A percentile compares a stretch with the other conserved stretches of the same genome.
Evolutionary conservation across 1,284 basidiomycete genomes (phyloP).

Genomic region (Omphalotus olearius): DNA sequence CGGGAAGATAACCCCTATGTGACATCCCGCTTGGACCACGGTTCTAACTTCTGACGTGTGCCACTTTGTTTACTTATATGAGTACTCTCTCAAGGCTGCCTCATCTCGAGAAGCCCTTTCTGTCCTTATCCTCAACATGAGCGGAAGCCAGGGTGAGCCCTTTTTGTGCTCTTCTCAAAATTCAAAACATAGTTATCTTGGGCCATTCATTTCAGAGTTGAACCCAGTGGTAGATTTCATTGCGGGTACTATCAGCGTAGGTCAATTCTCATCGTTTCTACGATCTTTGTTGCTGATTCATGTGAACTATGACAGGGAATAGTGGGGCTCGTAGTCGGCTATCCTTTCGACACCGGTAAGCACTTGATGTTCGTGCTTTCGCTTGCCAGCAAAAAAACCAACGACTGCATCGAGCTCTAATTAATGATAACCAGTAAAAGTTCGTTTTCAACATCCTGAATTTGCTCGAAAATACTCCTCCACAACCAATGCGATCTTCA

Average conservation of each 20-base stretch:
- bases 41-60: too few species aligned
- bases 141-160: slow-evolving; percentile 1
- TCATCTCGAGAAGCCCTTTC: too few species aligned
- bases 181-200: not conserved
- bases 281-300: not conserved
- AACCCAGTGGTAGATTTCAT: slow-evolving; percentile 61
- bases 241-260: slow-evolving; percentile 67
- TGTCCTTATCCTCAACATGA: not conserved
- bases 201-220: slow-evolving; percentile 20
- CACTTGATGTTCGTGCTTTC: slow-evolving; percentile 1
- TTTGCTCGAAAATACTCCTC: slow-evolving; percentile 53
- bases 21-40: too few species aligned
- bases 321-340: slow-evolving; percentile 59
- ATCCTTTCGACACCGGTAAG: slow-evolving; percentile 72
- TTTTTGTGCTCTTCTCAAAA: not conserved
- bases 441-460: slow-evolving; percentile 65
- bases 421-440: slow-evolving; percentile 52
- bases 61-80: too few species aligned
- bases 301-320: slow-evolving; percentile 40
- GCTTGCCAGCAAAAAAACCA: too few species aligned
- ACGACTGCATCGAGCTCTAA: not conserved
- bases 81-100: too few species aligned
- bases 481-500: slow-evolving; percentile 56
- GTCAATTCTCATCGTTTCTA: slow-evolving; percentile 1
- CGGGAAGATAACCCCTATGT: too few species aligned